Conservation (phyloP, 345 rosid genomes). For the Moricandia arvensis region DNA sequence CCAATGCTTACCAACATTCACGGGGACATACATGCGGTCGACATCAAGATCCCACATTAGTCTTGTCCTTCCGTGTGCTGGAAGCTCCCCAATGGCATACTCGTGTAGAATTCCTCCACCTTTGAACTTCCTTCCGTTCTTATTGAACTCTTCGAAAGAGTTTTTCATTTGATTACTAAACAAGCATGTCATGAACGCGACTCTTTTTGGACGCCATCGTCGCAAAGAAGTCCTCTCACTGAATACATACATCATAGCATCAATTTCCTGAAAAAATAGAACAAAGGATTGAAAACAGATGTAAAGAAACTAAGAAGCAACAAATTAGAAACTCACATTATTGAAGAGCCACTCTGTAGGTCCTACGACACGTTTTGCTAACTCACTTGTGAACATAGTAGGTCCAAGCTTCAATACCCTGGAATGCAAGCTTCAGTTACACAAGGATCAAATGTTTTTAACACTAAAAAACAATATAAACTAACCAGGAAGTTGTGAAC, state of each 20-base stretch:
- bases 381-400: too few relatives aligned
- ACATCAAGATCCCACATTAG: neutral
- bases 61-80: neutral
- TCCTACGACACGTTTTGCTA: too few relatives aligned
- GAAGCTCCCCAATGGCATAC: neutral
- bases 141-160: neutral
- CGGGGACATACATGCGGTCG: neutral
- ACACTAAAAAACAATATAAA: too few relatives aligned
- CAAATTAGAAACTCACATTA: too few relatives aligned
- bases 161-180: neutral
- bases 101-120: neutral
- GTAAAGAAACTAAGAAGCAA: too few relatives aligned
- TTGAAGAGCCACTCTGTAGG: too few relatives aligned
- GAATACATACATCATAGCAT: neutral
- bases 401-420: too few relatives aligned
- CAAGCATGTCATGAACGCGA: neutral
- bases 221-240: neutral
- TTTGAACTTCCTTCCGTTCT: too few relatives aligned
- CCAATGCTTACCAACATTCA: neutral
- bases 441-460: too few relatives aligned
- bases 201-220: neutral
- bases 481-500: too few relatives aligned
- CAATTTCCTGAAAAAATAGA: neutral
- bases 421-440: too few relatives aligned
- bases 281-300: too few relatives aligned